Evolutionary conservation across 1,139 yeast species (phyloP), one percentile per base, ranked within the genome.

Genomic region (Nadsonia starkeyi-henricii): DNA sequence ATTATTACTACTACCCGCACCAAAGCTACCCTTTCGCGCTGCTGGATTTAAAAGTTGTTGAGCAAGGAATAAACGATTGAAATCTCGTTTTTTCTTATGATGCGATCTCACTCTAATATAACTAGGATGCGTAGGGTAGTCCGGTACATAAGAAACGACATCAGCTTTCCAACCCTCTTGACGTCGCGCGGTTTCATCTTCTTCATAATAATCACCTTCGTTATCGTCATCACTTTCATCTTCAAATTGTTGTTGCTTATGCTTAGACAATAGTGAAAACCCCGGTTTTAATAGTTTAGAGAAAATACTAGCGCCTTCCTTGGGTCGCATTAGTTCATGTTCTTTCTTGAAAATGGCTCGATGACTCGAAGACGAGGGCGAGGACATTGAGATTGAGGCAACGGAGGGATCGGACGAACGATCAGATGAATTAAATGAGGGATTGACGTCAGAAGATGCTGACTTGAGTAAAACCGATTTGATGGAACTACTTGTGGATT

Each of bases 61-160:
- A 0, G 95, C 94, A 43, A 86, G 66, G 56, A 88, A 85, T 46
- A 86, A 62, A 51, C 81, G 68, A 55, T 75, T 75, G 52, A 79
- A 67, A 42, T 65, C 67, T 13, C 64, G 58, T 26, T 54, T 50
- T 44, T 55, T 52, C 41, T 63, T 64, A 30, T 60, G 58, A 48
- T 64, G 67, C 1, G 68, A 61, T 20, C 67, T 59, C 7, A 66
- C 67, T 39, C 64, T 63, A 47, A 67, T 59, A 51, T 66, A 67
- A 49, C 63, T 62, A 15, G 68, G 68, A 9, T 59, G 60, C 1
- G 60, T 58, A 1, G 64, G 62, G 42, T 52, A 49, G 48, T 57
- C 57, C 3, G 66, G 62, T 7, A 57, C 58, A 48, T 54, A 61
- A 9, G 63, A 65, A 48, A 62, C 55, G 18, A 63, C 62, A 21